These are phyloP conservation scores for Tephrocybe sp. DNA, from an alignment of 768 basidiomycete species.

Conservation along the genomic window DNA sequence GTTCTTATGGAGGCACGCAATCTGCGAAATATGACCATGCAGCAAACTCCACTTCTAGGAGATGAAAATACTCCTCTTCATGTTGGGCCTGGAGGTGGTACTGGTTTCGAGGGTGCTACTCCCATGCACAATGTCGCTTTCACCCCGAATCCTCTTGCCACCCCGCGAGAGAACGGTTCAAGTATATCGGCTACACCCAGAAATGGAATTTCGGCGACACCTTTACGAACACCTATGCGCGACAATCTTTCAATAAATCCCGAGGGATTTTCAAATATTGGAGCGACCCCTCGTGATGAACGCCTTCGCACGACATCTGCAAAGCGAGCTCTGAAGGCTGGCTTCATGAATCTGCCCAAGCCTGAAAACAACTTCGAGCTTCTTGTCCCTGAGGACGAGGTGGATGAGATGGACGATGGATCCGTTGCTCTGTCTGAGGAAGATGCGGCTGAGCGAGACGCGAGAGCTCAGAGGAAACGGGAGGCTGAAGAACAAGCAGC, in stretches of 20 bases:
- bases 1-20: slow-evolving; percentile 95
- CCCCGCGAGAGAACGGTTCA: slow-evolving; percentile 57
- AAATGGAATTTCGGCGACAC: slow-evolving; percentile 61
- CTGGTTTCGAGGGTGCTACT: slow-evolving; percentile 94
- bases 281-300: slow-evolving; percentile 77
- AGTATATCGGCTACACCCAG: slow-evolving; percentile 60
- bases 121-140: slow-evolving; percentile 89
- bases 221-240: slow-evolving; percentile 91
- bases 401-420: slow-evolving; percentile 53
- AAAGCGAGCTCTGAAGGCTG: slow-evolving; percentile 76
- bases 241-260: slow-evolving; percentile 91
- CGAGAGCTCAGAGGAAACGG: slow-evolving; percentile 55
- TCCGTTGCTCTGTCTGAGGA: slow-evolving; percentile 53
- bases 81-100: slow-evolving; percentile 66
- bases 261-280: slow-evolving; percentile 53
- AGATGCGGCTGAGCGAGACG: slow-evolving; percentile 93
- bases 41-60: slow-evolving; percentile 92
- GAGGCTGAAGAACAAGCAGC: slow-evolving; percentile 80
- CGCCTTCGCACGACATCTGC: slow-evolving; percentile 59
- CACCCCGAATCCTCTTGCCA: slow-evolving; percentile 95
- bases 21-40: slow-evolving; percentile 88
- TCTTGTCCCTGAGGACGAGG: slow-evolving; percentile 87
- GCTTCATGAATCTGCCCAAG: slow-evolving; percentile 82
- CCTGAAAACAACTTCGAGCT: slow-evolving; percentile 98
- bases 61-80: slow-evolving; percentile 98